Conservation (phyloP, 768 basidiomycete genomes). For the Trametes punicea region DNA sequence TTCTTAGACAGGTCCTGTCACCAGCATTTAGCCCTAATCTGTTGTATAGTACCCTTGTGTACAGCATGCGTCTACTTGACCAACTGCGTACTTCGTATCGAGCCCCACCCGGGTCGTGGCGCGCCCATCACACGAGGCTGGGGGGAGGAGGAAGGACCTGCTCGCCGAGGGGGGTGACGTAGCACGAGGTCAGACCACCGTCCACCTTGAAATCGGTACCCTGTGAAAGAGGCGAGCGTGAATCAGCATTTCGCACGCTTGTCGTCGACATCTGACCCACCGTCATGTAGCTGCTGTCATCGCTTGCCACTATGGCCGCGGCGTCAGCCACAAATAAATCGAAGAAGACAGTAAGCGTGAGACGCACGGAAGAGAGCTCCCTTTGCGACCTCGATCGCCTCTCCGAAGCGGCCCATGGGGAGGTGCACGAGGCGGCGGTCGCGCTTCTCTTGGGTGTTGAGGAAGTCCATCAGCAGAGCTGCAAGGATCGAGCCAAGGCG, state of each 20-base stretch:
- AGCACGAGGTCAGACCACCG: constrained; percentile 88
- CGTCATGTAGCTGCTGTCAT: constrained; percentile 95
- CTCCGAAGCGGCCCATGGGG: constrained; percentile 97
- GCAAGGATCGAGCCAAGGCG: constrained; percentile 1
- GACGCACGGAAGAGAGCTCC: constrained; percentile 88
- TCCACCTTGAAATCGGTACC: constrained; percentile 95
- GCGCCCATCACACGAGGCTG: constrained; percentile 46
- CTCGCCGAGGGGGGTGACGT: constrained; percentile 87
- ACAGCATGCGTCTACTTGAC: not conserved
- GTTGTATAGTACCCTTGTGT: constrained; percentile 2
- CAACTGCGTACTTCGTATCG: no score
- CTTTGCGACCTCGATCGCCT: constrained; percentile 92
- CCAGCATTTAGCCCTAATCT: no score
- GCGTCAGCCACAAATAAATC: not conserved
- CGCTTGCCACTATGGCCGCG: constrained; percentile 71
- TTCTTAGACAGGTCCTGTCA: no score
- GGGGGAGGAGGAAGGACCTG: constrained; percentile 65
- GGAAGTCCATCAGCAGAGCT: constrained; percentile 98
- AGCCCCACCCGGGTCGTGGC: not conserved
- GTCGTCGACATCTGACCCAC: constrained; percentile 41
- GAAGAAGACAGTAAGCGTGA: not conserved
- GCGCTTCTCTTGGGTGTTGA: constrained; percentile 93
- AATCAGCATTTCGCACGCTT: constrained; percentile 1
- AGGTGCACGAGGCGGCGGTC: constrained; percentile 87
- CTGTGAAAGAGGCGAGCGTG: constrained; percentile 36